Conservation (phyloP, 2,329 filamentous ascomycete genomes). For the Gaeumannomyces tritici region DNA sequence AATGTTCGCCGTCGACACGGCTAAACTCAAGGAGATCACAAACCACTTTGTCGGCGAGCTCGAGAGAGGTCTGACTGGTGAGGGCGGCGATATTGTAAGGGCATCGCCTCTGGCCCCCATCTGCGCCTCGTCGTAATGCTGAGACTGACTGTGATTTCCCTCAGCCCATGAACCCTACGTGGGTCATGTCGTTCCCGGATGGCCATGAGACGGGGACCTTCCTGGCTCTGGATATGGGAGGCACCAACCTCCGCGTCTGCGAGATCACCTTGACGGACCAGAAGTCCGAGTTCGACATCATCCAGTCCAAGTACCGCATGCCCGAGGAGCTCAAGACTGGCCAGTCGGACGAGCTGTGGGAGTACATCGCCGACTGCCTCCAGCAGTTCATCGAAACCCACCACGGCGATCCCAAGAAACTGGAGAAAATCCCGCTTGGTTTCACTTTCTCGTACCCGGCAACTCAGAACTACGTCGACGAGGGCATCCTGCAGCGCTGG, state of each 20-base stretch:
- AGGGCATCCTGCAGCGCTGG: slow-evolving; percentile 88
- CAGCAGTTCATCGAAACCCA: slow-evolving; percentile 85
- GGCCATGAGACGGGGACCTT: slow-evolving; percentile 82
- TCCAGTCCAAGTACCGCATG: slow-evolving; percentile 93
- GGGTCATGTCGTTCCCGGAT: slow-evolving; percentile 84
- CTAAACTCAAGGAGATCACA: slow-evolving; percentile 83
- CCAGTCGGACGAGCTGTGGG: slow-evolving; percentile 78
- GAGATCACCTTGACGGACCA: slow-evolving; percentile 82
- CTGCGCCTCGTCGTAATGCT: not conserved
- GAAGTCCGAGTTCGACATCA: slow-evolving; percentile 86
- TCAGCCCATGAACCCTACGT: slow-evolving; percentile 95
- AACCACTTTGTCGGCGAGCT: slow-evolving; percentile 85
- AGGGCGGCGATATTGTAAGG: slow-evolving; percentile 88
- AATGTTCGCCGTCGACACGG: slow-evolving; percentile 65
- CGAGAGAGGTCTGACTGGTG: slow-evolving; percentile 73
- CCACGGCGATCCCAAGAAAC: slow-evolving; percentile 54
- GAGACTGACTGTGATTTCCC: not conserved
- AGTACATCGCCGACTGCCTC: slow-evolving; percentile 87
- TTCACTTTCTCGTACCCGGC: slow-evolving; percentile 97
- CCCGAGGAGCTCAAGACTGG: slow-evolving; percentile 87
- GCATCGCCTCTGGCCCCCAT: not conserved
- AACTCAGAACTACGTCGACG: slow-evolving; percentile 86
- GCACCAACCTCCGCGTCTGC: slow-evolving; percentile 91
- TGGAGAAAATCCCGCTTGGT: slow-evolving; percentile 66
- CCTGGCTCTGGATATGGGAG: slow-evolving; percentile 89